phyloP scores from a whole-genome alignment of 1,284 basidiomycete genomes.

The Ganoderma lingzhi region DNA sequence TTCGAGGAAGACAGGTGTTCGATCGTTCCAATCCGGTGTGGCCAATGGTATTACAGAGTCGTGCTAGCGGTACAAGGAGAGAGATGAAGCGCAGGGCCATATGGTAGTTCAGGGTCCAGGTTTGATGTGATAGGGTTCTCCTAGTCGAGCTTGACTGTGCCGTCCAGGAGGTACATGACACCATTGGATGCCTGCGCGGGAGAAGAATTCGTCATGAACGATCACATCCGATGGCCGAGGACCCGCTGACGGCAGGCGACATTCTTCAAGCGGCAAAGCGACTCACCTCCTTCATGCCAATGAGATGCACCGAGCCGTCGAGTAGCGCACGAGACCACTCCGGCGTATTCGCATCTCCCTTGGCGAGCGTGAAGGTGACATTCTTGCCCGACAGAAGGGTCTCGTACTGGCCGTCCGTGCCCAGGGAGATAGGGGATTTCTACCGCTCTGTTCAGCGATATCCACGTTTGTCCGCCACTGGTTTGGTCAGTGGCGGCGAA shows the following conservation, averaged over 20 bases:
- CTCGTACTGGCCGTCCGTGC: conserved; percentile 44
- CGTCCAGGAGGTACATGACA: conserved; percentile 75
- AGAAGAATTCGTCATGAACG: conserved; percentile 16
- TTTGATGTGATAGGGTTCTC: neutral
- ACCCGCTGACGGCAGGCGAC: conserved; percentile 19
- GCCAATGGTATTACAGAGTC: conserved; percentile 18
- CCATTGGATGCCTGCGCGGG: conserved; percentile 68
- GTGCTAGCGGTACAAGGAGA: conserved; percentile 19
- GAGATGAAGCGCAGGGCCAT: conserved; percentile 1
- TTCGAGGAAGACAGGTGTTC: neutral
- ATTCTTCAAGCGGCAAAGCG: neutral
- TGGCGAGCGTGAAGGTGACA: conserved; percentile 54
- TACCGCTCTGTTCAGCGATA: neutral
- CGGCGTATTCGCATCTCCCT: conserved; percentile 46
- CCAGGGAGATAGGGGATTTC: conserved; percentile 44
- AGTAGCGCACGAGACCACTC: conserved; percentile 67
- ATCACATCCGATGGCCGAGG: conserved; percentile 16
- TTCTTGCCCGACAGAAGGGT: conserved; percentile 66
- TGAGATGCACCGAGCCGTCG: conserved; percentile 59
- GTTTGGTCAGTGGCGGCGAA: neutral
- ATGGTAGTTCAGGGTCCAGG: conserved; percentile 2
- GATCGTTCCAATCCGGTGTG: neutral
- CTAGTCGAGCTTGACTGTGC: conserved; percentile 55
- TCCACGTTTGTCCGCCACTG: neutral
- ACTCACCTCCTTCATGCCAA: conserved; percentile 64